Percentiles rank a stretch among this genome's conserved stretches.
Conservation (phyloP, 106 monocot species). For the Allium fistulosum region DNA sequence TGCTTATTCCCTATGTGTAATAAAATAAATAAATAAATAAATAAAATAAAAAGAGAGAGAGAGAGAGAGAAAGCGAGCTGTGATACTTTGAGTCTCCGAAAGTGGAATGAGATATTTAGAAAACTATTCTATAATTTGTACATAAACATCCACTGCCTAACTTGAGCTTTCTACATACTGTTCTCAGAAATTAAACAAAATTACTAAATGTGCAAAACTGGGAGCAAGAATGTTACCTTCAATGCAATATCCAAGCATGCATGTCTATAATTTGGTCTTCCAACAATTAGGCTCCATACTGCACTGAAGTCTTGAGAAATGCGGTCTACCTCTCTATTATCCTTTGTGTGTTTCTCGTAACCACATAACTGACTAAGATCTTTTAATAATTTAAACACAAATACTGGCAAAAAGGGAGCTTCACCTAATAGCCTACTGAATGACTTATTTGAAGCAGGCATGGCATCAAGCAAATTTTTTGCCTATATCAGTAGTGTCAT, state of each 20-base stretch:
- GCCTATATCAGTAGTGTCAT: constrained; percentile 25
- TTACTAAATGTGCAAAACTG: too few species aligned
- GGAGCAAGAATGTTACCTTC: constrained; percentile 26
- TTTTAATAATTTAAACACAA: constrained; percentile 61
- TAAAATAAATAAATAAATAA: too few species aligned
- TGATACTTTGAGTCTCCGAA: too few species aligned
- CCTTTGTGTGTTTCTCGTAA: constrained; percentile 43
- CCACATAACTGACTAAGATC: constrained; percentile 51
- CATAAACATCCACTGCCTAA: too few species aligned
- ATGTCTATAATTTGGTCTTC: constrained; percentile 49
- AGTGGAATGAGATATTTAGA: too few species aligned
- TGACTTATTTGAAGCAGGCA: constrained; percentile 88
- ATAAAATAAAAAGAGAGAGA: too few species aligned
- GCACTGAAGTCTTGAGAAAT: constrained; percentile 81
- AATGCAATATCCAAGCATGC: constrained; percentile 77
- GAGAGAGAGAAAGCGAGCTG: too few species aligned
- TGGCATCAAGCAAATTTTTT: constrained; percentile 53
- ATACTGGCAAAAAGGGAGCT: constrained; percentile 74
- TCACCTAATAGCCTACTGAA: constrained; percentile 80
- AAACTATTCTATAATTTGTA: too few species aligned
- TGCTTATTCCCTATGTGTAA: too few species aligned
- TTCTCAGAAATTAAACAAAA: too few species aligned
- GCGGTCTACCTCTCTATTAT: constrained; percentile 70
- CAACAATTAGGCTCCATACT: constrained; percentile 81
- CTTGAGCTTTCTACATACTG: too few species aligned